Evolutionary conservation across 2,329 filamentous ascomycete species (phyloP).

Genomic region (Claviceps citrina): DNA sequence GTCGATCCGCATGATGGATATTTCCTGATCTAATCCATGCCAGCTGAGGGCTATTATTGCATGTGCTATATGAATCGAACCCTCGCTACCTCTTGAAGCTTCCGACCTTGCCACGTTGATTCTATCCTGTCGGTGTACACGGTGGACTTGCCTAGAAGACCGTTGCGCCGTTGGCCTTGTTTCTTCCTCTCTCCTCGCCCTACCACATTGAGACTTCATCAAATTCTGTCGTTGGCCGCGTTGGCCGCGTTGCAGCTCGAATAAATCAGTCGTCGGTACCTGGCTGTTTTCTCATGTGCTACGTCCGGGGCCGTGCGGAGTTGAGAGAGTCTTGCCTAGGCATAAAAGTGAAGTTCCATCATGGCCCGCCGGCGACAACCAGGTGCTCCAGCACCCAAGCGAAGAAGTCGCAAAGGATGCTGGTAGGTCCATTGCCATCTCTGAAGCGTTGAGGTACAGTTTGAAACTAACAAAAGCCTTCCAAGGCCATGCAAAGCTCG

Average conservation of each 20-base stretch:
- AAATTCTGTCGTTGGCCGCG: background rate
- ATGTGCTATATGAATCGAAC: slow-evolving; percentile 2
- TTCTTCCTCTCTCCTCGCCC: background rate
- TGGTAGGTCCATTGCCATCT: slow-evolving; percentile 19
- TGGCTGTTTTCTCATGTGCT: background rate
- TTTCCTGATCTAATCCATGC: slow-evolving; percentile 1
- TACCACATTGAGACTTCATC: background rate
- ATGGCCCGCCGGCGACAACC: slow-evolving; percentile 30
- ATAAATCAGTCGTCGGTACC: background rate
- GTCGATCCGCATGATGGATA: slow-evolving; percentile 2
- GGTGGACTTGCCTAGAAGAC: background rate
- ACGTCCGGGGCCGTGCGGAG: too few species aligned
- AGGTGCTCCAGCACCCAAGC: slow-evolving; percentile 28
- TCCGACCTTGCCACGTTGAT: background rate
- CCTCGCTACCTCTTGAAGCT: background rate
- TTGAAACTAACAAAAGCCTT: background rate
- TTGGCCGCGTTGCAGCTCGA: background rate
- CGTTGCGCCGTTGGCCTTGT: background rate
- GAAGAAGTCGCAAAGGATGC: slow-evolving; percentile 30
- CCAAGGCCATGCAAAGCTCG: slow-evolving; percentile 62
- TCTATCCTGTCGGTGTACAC: background rate
- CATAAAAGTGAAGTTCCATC: background rate
- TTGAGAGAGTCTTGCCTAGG: too few species aligned
- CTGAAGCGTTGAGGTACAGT: background rate
- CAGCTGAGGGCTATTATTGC: slow-evolving; percentile 1